A percentile compares a stretch with the other conserved stretches of the same genome.
These are phyloP conservation scores for Mortierella sp. DNA, from an alignment of 371 early-diverging fungal species.

Conservation along the genomic window DNA sequence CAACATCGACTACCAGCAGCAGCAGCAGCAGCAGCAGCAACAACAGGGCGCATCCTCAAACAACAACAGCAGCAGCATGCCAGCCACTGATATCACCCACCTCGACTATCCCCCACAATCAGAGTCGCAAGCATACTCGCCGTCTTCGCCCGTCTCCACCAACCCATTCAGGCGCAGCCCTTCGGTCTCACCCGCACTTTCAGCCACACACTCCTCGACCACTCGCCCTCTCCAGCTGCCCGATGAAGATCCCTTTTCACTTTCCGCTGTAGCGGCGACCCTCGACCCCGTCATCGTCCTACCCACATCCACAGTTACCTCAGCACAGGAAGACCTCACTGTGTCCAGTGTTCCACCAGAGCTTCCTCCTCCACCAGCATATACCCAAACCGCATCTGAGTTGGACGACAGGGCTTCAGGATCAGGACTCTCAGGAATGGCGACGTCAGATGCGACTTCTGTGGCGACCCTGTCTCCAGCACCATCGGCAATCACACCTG, in stretches of 20 bases:
- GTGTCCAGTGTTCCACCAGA: slow-evolving; percentile 16
- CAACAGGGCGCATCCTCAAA: slow-evolving; percentile 1
- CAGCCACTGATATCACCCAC: slow-evolving; percentile 6
- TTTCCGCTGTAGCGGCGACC: slow-evolving; percentile 16
- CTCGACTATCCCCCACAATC: neutral
- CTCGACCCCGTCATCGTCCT: neutral
- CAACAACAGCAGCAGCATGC: slow-evolving; percentile 1
- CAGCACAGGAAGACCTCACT: neutral
- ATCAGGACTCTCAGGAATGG: neutral
- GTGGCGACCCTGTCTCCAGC: neutral
- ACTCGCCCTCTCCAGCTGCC: slow-evolving; percentile 1
- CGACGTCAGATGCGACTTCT: slow-evolving; percentile 1
- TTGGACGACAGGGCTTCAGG: slow-evolving; percentile 9
- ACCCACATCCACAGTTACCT: neutral
- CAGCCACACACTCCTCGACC: slow-evolving; percentile 2
- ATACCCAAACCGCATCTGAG: slow-evolving; percentile 2
- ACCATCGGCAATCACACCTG: neutral
- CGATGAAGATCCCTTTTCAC: slow-evolving; percentile 38
- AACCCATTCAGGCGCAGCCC: slow-evolving; percentile 47
- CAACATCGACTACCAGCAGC: neutral
- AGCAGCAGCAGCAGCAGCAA: neutral
- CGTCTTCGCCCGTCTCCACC: slow-evolving; percentile 31
- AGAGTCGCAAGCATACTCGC: slow-evolving; percentile 1
- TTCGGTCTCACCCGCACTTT: slow-evolving; percentile 22
- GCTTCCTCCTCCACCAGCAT: slow-evolving; percentile 35